phyloP scores from a whole-genome alignment of 2,329 filamentous ascomycete species.

The Colletotrichum tofieldiae region DNA sequence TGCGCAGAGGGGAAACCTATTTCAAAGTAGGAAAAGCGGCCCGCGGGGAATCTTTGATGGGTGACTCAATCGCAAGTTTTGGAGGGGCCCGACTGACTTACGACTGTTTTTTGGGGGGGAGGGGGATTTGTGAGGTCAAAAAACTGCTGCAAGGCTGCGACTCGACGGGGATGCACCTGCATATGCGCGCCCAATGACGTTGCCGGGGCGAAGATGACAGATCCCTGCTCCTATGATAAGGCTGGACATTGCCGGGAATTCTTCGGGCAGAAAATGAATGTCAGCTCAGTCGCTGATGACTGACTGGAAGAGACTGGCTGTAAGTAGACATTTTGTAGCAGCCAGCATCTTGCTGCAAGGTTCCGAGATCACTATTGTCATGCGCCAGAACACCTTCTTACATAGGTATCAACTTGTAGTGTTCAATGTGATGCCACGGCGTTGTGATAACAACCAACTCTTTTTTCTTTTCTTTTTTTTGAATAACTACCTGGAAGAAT shows the following conservation, averaged over 20 bases:
- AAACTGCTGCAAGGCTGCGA: slow-evolving; percentile 40
- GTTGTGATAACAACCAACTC: not conserved
- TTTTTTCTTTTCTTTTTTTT: no score
- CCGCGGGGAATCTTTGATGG: slow-evolving; percentile 28
- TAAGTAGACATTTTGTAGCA: not conserved
- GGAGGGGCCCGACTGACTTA: slow-evolving; percentile 38
- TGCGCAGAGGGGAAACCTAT: slow-evolving; percentile 34
- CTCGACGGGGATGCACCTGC: slow-evolving; percentile 29
- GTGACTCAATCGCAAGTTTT: slow-evolving; percentile 43
- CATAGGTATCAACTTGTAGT: not conserved
- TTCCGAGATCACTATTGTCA: no score
- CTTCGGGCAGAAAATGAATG: not conserved
- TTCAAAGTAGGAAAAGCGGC: slow-evolving; percentile 35
- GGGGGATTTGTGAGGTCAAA: slow-evolving; percentile 41
- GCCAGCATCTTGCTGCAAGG: not conserved
- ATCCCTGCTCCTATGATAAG: slow-evolving; percentile 33
- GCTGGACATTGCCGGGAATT: slow-evolving; percentile 13
- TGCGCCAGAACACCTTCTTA: not conserved
- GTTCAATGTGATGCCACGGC: not conserved
- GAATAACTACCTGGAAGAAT: no score
- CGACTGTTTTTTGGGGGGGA: slow-evolving; percentile 37
- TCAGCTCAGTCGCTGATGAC: not conserved
- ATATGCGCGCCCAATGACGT: slow-evolving; percentile 31
- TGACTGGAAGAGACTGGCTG: not conserved
- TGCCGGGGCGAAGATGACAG: not conserved